These are phyloP conservation scores for Moesziomyces globuligerus DNA, from an alignment of 1,284 basidiomycete species.

Conservation along the genomic window DNA sequence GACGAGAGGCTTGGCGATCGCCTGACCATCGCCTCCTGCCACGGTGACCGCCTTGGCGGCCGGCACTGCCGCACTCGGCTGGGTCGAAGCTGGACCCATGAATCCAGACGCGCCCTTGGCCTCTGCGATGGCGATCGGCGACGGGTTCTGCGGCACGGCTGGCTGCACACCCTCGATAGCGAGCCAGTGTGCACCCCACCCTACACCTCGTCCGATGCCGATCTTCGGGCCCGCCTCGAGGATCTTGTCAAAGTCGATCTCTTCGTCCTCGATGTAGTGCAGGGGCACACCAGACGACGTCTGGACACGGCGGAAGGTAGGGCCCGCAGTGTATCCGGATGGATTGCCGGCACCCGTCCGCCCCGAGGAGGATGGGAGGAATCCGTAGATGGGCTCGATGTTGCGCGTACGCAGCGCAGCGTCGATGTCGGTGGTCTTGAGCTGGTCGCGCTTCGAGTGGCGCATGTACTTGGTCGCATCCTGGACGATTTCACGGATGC, in stretches of 20 bases:
- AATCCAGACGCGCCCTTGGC: conserved; percentile 29
- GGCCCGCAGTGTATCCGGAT: conserved; percentile 42
- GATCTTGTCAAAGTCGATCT: conserved; percentile 86
- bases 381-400: conserved; percentile 75
- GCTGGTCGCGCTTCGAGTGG: conserved; percentile 84
- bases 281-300: conserved; percentile 69
- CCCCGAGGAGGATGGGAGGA: conserved; percentile 50
- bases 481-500: conserved; percentile 92
- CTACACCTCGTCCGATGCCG: conserved; percentile 61
- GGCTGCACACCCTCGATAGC: conserved; percentile 98
- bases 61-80: conserved; percentile 55
- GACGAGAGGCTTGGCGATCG: conserved; percentile 70
- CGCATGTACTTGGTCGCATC: conserved; percentile 97
- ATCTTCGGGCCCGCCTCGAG: conserved; percentile 56
- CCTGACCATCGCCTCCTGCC: conserved; percentile 45
- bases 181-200: conserved; percentile 80
- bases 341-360: conserved; percentile 27
- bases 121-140: conserved; percentile 67
- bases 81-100: conserved; percentile 32
- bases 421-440: conserved; percentile 90
- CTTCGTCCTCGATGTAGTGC: conserved; percentile 94
- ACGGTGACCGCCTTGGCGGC: conserved; percentile 61
- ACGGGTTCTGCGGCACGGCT: conserved; percentile 93
- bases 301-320: conserved; percentile 66
- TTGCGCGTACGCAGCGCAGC: conserved; percentile 91